Conservation (phyloP, 2,329 filamentous ascomycete genomes). For the Magnaporthiopsis poae region DNA sequence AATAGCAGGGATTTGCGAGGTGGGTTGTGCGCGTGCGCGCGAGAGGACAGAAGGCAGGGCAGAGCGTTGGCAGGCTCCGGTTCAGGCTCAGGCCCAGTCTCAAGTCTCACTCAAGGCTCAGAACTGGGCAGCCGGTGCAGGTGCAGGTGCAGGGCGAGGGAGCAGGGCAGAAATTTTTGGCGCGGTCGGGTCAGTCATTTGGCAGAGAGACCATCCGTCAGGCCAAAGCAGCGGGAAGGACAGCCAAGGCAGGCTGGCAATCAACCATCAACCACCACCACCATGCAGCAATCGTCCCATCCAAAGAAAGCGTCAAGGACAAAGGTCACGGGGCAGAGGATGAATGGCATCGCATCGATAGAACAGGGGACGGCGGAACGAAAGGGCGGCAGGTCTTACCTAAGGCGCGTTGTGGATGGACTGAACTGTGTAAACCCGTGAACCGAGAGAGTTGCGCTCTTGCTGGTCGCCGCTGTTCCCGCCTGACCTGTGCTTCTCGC, state of each 20-base stretch:
- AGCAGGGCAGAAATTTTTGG: constrained; percentile 18
- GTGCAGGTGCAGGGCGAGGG: constrained; percentile 4
- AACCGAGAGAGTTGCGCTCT: constrained; percentile 5
- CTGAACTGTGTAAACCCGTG: constrained; percentile 10
- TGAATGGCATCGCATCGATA: constrained; percentile 19
- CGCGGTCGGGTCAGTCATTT: constrained; percentile 6
- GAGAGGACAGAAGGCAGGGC: neutral
- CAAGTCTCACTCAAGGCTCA: too few species aligned
- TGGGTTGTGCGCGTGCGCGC: constrained; percentile 1
- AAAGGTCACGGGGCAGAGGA: constrained; percentile 20
- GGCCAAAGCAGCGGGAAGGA: neutral
- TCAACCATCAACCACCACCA: constrained; percentile 15
- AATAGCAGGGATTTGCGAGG: neutral
- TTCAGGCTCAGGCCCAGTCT: too few species aligned
- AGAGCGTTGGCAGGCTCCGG: neutral
- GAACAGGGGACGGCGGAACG: constrained; percentile 20
- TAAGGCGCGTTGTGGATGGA: constrained; percentile 19
- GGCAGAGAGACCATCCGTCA: neutral
- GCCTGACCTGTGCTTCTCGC: constrained; percentile 11
- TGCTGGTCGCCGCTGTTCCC: constrained; percentile 3
- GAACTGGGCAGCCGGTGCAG: neutral
- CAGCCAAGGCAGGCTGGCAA: neutral
- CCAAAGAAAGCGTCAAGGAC: constrained; percentile 16
- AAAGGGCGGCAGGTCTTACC: constrained; percentile 22
- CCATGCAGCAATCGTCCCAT: constrained; percentile 12